Conservation (phyloP, 257 asterid species). For the Solanum tacnaense region DNA sequence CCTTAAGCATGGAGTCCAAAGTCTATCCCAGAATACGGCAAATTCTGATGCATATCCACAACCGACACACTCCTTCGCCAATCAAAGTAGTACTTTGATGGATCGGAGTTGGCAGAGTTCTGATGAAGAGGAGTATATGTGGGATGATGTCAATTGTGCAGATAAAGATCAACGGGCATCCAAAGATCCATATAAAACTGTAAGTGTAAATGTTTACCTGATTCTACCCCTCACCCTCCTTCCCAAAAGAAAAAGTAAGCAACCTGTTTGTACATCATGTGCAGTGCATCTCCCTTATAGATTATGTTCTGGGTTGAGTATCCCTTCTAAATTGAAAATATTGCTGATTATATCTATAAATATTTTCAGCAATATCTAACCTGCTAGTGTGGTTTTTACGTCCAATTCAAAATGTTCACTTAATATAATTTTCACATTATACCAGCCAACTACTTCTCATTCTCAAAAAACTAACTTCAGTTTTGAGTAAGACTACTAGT, state of each 20-base stretch:
- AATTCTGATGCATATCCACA: conserved; percentile 29
- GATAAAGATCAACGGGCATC: conserved; percentile 50
- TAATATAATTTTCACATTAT: not conserved
- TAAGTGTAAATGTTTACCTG: conserved; percentile 6
- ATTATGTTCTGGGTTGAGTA: not conserved
- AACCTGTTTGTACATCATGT: not conserved
- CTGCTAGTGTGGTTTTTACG: not conserved
- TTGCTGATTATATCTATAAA: not conserved
- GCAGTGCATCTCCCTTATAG: not conserved
- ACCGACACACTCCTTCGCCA: conserved; percentile 18
- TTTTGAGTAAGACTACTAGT: not conserved
- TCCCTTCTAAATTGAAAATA: not conserved
- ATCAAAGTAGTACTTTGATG: conserved; percentile 28
- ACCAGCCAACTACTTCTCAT: not conserved
- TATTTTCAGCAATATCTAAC: not conserved
- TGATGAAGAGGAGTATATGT: conserved; percentile 74
- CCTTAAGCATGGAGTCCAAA: conserved; percentile 36
- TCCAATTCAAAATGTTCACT: not conserved
- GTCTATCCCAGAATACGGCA: conserved; percentile 19
- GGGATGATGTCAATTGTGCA: conserved; percentile 57
- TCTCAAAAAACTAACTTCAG: not conserved
- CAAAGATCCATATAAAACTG: conserved; percentile 49
- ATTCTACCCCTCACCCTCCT: not conserved
- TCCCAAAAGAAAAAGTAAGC: not conserved
- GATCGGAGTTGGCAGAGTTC: conserved; percentile 69